Base-by-base conservation (phyloP, 106 monocot species). In the Allium fistulosum region DNA sequence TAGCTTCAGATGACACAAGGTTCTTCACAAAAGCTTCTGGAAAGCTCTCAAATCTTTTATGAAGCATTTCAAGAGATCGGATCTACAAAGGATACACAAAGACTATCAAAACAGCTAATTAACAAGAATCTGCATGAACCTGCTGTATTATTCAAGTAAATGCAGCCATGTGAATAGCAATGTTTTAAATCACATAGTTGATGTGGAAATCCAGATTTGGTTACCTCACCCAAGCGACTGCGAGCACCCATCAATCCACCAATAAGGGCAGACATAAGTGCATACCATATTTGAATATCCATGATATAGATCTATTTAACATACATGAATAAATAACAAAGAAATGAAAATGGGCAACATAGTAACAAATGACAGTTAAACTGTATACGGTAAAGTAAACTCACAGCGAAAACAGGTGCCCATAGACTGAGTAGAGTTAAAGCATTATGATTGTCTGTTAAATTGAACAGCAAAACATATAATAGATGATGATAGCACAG, bases 271-370 rank as follows among this genome's bases (percentile, higher is more conserved):
- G 84, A 92, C 61, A 89, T 55, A 17, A 97, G 68, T 55, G 92
- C 92, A 77, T 97, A 92, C 81, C 81, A 97, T 68, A 97, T 97
- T 66, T 84, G 81, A 57, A 97, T 92, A 72, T 97, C 97, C 97
- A 97, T 90, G 45, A 97, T 57, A 65, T 97, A 97, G 64, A 97
- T 85, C 97, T 97, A 78, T 50, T 27, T 53, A 72, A 62, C 17
- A 69, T 27, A 66, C 17, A 69, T 27, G 17, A 58, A 10, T 15
- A 18, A 59, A 4, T 11, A 55, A 26, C 10, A 52, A 11, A 4
- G 12, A 6, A 57, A 46, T 26, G 12, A 58, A 58, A 22, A 7
- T 28, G 2, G 9, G 11, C 1, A 37, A n/a, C 69, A 69, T 26
- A 9, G 16, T 53, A 66, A 66, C 55, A 61, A 26, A 46, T 9